Evolutionary conservation across 129 eudicot species (phyloP), one percentile per base, ranked within the genome.

Genomic region (Flaveria ramosissima): DNA sequence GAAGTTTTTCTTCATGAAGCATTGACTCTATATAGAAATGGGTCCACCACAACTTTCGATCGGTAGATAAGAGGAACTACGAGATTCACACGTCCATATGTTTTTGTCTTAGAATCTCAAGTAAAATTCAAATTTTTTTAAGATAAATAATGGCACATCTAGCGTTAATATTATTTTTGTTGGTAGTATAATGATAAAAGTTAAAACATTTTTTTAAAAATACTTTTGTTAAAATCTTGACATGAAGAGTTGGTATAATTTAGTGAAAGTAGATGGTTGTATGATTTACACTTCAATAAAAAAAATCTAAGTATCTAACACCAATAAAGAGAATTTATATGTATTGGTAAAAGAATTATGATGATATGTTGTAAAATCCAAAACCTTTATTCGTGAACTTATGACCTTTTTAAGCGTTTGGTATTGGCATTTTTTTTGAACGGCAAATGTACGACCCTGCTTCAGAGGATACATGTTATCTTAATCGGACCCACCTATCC

Each of bases 31-130:
- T 10, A n/a, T 70, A 15, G 32, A 48, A 70, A 24, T 9, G 72
- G 60, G 61, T 13, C 74, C 74, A 23, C 16, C 19, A 0, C 8
- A 48, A 24, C 14, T 70, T 70, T 70, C 60, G 7, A 70, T 24
- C 20, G 23, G 53, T 46, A 21, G 43, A 47, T 20, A 43, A 43
- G 41, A 27, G 27, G 15, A 66, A 19, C 72, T 12, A 17, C 41
- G 43, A 48, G 59, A 23, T 70, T 50, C 62, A 71, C 62, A 27
- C 24, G 9, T 71, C 63, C 75, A 71, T 46, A 71, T 71, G 75
- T 27, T 71, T 71, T 71, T 71, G 75, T 50, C 62, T 42, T 16
- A 26, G 41, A 21, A 23, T 68, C 21, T 41, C 3, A 60, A 60
- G 7, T 32, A 13, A 3, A 65, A 10, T 4, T 62, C 27, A 3